These are phyloP conservation scores for Theileria luwenshuni DNA, from an alignment of 169 alveolate genomes.

Conservation along the genomic window DNA sequence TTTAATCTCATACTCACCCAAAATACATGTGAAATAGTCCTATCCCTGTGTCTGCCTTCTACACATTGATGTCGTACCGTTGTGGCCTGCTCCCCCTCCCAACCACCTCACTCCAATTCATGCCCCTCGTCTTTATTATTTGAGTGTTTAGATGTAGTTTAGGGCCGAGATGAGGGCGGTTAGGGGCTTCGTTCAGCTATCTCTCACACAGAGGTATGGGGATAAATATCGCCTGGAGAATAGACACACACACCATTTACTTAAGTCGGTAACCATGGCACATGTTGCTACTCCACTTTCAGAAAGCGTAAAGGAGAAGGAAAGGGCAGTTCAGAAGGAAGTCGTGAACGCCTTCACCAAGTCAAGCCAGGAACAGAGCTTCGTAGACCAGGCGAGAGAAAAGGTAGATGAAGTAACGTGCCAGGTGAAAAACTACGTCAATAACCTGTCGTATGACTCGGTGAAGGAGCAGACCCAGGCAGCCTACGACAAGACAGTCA, in stretches of 20 bases:
- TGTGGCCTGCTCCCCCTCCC: neutral
- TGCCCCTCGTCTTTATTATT: neutral
- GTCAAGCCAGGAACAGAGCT: neutral
- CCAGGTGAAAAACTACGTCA: neutral
- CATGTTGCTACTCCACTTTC: too few species aligned
- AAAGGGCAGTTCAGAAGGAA: neutral
- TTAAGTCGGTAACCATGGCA: too few species aligned
- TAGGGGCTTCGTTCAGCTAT: neutral
- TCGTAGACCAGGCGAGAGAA: neutral
- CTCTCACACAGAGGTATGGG: neutral
- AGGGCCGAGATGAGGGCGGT: neutral
- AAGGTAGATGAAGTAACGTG: constrained; percentile 4
- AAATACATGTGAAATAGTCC: neutral
- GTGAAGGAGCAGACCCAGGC: too few species aligned
- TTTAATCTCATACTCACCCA: constrained; percentile 5
- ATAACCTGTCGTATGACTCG: neutral
- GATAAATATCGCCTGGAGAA: too few species aligned
- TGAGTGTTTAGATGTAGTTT: neutral
- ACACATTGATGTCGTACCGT: neutral
- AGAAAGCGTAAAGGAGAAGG: neutral
- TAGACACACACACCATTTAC: too few species aligned
- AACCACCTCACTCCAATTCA: neutral
- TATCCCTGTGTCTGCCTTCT: neutral
- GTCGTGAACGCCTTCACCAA: neutral
- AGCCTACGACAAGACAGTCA: too few species aligned